A percentile compares a stretch with the other conserved stretches of the same genome.
These are phyloP conservation scores for Syncephalastrum contaminatum DNA, from an alignment of 371 early-diverging fungal species.

Conservation along the genomic window DNA sequence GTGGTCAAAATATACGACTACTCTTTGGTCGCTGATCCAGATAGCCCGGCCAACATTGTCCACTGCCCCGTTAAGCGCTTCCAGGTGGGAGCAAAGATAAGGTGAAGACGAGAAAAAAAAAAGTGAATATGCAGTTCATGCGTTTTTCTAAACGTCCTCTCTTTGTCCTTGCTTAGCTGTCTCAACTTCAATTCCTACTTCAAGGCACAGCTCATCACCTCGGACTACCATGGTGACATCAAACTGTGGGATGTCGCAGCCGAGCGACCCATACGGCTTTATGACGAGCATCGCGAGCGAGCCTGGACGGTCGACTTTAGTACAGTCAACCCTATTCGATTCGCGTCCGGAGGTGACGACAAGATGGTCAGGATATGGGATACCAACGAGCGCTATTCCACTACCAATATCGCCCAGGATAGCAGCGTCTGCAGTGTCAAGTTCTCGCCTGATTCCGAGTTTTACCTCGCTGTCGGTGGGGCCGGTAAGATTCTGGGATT, in stretches of 20 bases:
- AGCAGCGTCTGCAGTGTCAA: conserved; percentile 92
- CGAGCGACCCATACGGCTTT: conserved; percentile 57
- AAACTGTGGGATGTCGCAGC: conserved; percentile 80
- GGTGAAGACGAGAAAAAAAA: conserved; percentile 18
- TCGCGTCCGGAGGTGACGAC: conserved; percentile 92
- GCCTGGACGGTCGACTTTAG: conserved; percentile 91
- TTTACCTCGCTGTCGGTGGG: conserved; percentile 83
- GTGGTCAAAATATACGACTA: conserved; percentile 91
- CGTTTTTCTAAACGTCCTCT: background rate
- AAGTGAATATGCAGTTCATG: background rate
- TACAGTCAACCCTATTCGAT: conserved; percentile 67
- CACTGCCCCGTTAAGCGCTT: conserved; percentile 73
- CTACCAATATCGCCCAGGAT: conserved; percentile 75
- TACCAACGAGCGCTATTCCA: conserved; percentile 62
- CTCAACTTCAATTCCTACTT: conserved; percentile 86
- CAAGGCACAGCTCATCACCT: conserved; percentile 76
- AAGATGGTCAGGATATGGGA: conserved; percentile 89
- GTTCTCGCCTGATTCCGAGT: conserved; percentile 75
- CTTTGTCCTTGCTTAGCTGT: conserved; percentile 55
- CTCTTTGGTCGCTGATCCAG: conserved; percentile 40
- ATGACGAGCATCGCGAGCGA: conserved; percentile 87
- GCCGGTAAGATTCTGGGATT: conserved; percentile 54
- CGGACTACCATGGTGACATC: conserved; percentile 90
- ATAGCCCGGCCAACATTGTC: conserved; percentile 23
- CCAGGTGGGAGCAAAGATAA: conserved; percentile 54